Conservation (phyloP, 441 rosid species). For the Erodium chrysanthum region DNA sequence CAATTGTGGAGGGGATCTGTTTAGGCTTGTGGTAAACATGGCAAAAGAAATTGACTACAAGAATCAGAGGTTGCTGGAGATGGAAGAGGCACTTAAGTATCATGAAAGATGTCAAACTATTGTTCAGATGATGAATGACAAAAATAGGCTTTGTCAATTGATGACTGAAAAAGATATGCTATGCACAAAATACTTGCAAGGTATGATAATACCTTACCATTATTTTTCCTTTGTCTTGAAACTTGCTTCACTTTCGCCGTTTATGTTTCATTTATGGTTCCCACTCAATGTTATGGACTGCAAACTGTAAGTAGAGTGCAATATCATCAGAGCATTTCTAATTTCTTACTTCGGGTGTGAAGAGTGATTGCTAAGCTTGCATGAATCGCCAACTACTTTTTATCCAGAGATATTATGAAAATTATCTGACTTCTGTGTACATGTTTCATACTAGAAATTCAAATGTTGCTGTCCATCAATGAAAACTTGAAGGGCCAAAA, state of each 20-base stretch:
- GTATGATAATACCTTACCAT: slow-evolving; percentile 1
- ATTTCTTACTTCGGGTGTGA: neutral
- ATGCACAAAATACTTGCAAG: slow-evolving; percentile 7
- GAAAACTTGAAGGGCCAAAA: slow-evolving; percentile 5
- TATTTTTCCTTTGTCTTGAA: neutral
- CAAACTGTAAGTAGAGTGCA: too few relatives aligned
- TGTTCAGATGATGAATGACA: neutral
- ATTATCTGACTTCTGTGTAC: neutral
- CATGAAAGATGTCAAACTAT: slow-evolving; percentile 2
- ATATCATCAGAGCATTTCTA: too few relatives aligned
- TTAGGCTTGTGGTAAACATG: slow-evolving; percentile 15
- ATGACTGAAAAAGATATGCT: slow-evolving; percentile 16
- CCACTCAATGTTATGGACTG: too few relatives aligned
- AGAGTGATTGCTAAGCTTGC: neutral
- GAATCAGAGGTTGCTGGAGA: slow-evolving; percentile 15
- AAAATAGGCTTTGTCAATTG: neutral
- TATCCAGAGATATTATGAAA: neutral
- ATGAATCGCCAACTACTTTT: neutral
- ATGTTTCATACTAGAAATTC: slow-evolving; percentile 17
- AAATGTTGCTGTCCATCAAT: slow-evolving; percentile 10
- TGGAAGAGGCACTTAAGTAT: slow-evolving; percentile 11
- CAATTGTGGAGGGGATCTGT: slow-evolving; percentile 6
- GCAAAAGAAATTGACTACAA: slow-evolving; percentile 18
- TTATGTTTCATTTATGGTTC: too few relatives aligned
- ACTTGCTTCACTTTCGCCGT: neutral